These are phyloP conservation scores for Chondrus crispus DNA, from an alignment of 23 red algal genomes.

Conservation along the genomic window DNA sequence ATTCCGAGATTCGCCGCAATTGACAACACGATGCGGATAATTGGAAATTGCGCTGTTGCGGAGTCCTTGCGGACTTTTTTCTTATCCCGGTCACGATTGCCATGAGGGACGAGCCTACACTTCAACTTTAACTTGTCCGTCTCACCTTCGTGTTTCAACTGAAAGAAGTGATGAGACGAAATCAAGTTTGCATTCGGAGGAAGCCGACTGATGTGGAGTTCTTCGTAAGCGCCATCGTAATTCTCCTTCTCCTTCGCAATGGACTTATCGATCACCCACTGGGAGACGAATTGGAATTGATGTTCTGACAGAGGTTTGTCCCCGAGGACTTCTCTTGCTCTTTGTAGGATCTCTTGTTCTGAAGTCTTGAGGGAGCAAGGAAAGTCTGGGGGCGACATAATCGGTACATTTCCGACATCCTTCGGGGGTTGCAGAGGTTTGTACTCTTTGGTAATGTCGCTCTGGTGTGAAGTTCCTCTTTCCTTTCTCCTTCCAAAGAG, in stretches of 20 bases:
- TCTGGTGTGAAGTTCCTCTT: no score
- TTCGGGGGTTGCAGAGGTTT: background rate
- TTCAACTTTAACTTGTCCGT: background rate
- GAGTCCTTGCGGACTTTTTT: background rate
- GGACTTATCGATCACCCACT: background rate
- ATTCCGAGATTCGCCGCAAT: background rate
- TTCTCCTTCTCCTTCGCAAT: background rate
- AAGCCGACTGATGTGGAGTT: background rate
- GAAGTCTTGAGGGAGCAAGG: background rate
- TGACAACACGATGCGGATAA: conserved; percentile 19
- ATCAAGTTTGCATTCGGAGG: background rate
- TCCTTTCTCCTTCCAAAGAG: no score
- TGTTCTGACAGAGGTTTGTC: background rate
- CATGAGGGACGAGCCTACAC: background rate
- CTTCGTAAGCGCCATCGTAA: background rate
- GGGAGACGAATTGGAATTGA: background rate
- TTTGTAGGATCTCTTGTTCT: background rate
- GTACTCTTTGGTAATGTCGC: no score
- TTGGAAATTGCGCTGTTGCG: conserved; percentile 21
- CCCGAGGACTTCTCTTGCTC: background rate
- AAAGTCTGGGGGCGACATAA: background rate
- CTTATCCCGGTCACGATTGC: conserved; percentile 28
- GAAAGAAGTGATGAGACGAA: background rate
- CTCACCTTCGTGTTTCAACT: background rate
- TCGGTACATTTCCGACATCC: background rate